Evolutionary conservation across 176 grass and related monocot species (phyloP).

Genomic region (Elaeis guineensis): DNA sequence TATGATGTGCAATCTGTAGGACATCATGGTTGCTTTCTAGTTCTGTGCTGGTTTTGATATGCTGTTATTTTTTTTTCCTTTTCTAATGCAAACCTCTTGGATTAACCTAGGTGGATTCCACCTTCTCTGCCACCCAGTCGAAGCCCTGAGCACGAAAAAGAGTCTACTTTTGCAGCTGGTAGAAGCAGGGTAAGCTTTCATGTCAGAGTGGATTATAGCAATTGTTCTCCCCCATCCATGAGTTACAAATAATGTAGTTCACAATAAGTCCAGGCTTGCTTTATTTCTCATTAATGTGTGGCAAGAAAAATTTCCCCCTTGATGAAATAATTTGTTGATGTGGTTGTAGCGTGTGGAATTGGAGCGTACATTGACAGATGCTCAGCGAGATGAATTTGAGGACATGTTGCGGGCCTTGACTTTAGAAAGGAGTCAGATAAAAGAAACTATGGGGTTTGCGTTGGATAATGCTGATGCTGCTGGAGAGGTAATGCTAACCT

Average conservation of each 20-base stretch:
- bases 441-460: constrained; percentile 86
- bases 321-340: background rate
- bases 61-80: too few relatives aligned
- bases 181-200: constrained; percentile 80
- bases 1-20: too few relatives aligned
- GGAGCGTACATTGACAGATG: constrained; percentile 85
- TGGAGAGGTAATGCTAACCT: constrained; percentile 60
- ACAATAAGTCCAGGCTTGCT: too few relatives aligned
- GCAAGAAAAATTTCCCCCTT: background rate
- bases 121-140: constrained; percentile 50
- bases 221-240: constrained; percentile 3
- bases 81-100: too few relatives aligned
- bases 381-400: constrained; percentile 98
- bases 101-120: constrained; percentile 64
- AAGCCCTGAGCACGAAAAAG: constrained; percentile 82
- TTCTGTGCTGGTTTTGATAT: too few relatives aligned
- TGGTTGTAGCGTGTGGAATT: constrained; percentile 78
- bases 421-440: constrained; percentile 91
- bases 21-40: too few relatives aligned
- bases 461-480: constrained; percentile 98
- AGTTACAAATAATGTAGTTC: too few relatives aligned
- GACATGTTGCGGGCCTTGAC: constrained; percentile 82
- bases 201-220: constrained; percentile 1
- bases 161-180: constrained; percentile 69
- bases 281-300: too few relatives aligned